Conservation (phyloP, 495 filamentous ascomycete genomes). For the Hyaloscypha hepaticicola region DNA sequence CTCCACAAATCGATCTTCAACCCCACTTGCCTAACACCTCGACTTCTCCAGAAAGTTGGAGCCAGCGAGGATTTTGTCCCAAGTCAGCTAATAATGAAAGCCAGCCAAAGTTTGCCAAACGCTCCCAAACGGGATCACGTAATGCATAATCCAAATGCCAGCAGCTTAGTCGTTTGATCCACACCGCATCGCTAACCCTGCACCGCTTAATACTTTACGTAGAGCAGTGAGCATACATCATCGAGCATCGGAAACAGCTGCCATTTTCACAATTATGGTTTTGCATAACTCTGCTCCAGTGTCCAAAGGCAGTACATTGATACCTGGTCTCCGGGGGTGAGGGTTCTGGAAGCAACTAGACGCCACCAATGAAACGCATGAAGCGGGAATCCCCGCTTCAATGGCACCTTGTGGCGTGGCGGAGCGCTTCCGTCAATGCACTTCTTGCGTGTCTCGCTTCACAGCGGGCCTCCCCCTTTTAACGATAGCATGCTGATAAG, state of each 20-base stretch:
- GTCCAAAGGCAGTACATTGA: neutral
- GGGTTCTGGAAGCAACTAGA: neutral
- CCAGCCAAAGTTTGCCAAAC: neutral
- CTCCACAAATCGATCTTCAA: too few species aligned
- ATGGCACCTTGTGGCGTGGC: neutral
- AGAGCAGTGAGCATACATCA: neutral
- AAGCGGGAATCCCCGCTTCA: neutral
- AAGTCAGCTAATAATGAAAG: neutral
- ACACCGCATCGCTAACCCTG: conserved; percentile 7
- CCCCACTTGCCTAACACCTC: neutral
- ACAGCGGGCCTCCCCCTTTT: neutral
- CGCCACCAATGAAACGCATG: neutral
- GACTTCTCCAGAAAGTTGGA: neutral
- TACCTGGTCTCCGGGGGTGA: neutral
- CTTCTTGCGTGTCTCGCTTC: neutral
- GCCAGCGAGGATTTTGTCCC: neutral
- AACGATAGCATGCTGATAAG: neutral
- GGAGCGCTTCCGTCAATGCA: neutral
- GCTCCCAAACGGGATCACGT: conserved; percentile 1
- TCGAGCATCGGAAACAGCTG: neutral
- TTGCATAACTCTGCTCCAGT: neutral
- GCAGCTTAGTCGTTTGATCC: conserved; percentile 2
- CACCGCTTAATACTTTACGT: neutral
- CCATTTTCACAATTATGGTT: neutral
- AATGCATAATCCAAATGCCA: conserved; percentile 5